Evolutionary conservation across 1,284 basidiomycete species (phyloP), one percentile per base, ranked within the genome.

Genomic region (Cystobasidium pallidum): DNA sequence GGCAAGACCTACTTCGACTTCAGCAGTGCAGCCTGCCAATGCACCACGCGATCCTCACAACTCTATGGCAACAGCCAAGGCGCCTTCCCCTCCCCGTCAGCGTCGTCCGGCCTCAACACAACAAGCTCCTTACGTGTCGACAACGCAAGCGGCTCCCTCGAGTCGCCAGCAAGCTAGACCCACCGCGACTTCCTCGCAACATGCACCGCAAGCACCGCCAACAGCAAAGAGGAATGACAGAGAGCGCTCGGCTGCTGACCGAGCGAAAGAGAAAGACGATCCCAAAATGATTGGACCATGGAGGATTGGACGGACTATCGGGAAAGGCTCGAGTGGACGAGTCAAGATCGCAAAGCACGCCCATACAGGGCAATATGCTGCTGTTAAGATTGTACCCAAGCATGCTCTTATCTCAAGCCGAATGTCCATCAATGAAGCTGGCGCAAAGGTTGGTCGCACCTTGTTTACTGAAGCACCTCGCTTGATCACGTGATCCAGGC

Each of bases 341-440:
- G 95, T 99, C 49, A 89, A 91, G 76, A 88, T 98, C 73, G 94
- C 93, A 17, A 86, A 92, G 73, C 92, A 99, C 81, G 86, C 88
- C 24, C 88, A 87, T 79, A 94, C 92, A 0, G 91, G 91, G 15
- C 88, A 95, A 82, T 89, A 90, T 79, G 94, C 95, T 32, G 96
- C 95, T 2, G 88, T 99, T 81, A 99, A 99, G 84, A 98, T 99
- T 77, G 90, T 99, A 36, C 91, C 93, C 43, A 95, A 95, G 81
- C 87, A 87, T 62, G 86, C 92, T 74, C 83, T 89, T 74, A 82
- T 91, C 62, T 85, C 84, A 66, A 90, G 90, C 63, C 85, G 87
- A 26, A 85, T 88, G 80, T 90, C 89, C 67, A 83, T 92, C 76
- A 85, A 86, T 74, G 86, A 88, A 75, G 86, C 89, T 15, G 86